A percentile compares a stretch with the other conserved stretches of the same genome.
phyloP scores from a whole-genome alignment of 495 filamentous ascomycete species.

The Aspergillus nanangensis region DNA sequence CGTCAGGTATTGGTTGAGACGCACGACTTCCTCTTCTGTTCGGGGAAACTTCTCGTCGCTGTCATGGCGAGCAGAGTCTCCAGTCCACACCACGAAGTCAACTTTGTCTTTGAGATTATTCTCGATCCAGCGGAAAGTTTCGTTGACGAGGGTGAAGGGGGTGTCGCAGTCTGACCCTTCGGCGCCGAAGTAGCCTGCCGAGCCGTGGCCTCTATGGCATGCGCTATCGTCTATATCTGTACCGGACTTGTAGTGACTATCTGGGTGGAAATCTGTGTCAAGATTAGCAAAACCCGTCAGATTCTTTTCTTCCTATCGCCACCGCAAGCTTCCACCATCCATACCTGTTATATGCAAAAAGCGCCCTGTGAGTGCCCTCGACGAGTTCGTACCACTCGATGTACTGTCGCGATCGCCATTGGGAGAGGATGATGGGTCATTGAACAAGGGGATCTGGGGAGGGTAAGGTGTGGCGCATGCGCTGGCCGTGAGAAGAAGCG shows the following conservation, averaged over 20 bases:
- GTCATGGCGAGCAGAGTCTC: conserved; percentile 92
- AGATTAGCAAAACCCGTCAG: no score
- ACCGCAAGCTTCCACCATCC: conserved; percentile 9
- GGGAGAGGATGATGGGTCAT: background rate
- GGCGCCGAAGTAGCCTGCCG: conserved; percentile 76
- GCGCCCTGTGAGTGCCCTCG: conserved; percentile 56
- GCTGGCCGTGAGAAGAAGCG: conserved; percentile 8
- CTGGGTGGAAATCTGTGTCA: conserved; percentile 77
- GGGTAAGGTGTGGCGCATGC: conserved; percentile 11
- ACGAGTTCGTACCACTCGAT: no score
- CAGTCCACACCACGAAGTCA: conserved; percentile 97
- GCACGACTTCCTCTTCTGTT: conserved; percentile 63
- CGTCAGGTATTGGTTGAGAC: conserved; percentile 70
- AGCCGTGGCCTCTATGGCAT: conserved; percentile 76
- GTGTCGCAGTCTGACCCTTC: conserved; percentile 87
- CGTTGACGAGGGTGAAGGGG: conserved; percentile 74
- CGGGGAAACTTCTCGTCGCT: conserved; percentile 84
- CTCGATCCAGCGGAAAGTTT: conserved; percentile 90
- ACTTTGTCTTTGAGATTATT: conserved; percentile 75
- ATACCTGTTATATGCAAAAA: conserved; percentile 95
- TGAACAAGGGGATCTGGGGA: conserved; percentile 13
- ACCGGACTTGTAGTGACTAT: conserved; percentile 74
- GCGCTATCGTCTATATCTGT: conserved; percentile 54
- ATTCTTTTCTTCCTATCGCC: background rate
- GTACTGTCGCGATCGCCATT: background rate